These are phyloP conservation scores for Magnolia changhungtana DNA, from an alignment of 164 flowering plant species.

Conservation along the genomic window DNA sequence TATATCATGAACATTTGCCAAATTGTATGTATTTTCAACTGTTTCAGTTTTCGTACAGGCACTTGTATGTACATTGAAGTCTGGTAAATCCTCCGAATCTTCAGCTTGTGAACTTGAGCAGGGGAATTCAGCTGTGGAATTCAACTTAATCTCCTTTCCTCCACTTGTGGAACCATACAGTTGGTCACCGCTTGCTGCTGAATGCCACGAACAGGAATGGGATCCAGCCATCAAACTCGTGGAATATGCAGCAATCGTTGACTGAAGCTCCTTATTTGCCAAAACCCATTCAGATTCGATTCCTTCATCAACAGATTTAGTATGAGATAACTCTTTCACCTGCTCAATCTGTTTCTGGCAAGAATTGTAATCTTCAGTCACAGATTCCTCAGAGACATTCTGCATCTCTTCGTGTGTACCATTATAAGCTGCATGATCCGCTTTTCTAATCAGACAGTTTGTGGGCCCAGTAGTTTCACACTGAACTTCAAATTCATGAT, in stretches of 20 bases:
- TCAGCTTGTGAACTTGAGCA: constrained; percentile 12
- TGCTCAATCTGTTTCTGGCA: constrained; percentile 58
- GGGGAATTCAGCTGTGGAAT: neutral
- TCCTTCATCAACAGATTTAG: constrained; percentile 17
- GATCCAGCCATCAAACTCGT: constrained; percentile 13
- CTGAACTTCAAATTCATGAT: constrained; percentile 15
- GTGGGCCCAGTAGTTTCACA: neutral
- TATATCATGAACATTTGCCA: constrained; percentile 47
- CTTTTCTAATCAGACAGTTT: neutral
- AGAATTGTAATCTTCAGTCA: constrained; percentile 23
- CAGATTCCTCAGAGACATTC: constrained; percentile 20
- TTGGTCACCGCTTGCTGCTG: constrained; percentile 11
- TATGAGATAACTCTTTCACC: constrained; percentile 42
- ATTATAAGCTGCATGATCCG: neutral
- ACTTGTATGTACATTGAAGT: neutral
- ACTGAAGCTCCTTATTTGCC: constrained; percentile 7
- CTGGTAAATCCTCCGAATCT: constrained; percentile 1
- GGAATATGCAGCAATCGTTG: constrained; percentile 1
- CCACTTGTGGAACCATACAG: constrained; percentile 19
- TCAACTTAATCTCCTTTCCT: constrained; percentile 8
- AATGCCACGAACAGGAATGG: constrained; percentile 12
- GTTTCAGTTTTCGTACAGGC: constrained; percentile 16
- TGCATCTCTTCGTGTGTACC: constrained; percentile 13
- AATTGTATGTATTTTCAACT: constrained; percentile 8
- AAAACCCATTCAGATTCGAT: constrained; percentile 8